Base-by-base conservation (phyloP, 495 filamentous ascomycete species). In the Penicillium daleae region DNA sequence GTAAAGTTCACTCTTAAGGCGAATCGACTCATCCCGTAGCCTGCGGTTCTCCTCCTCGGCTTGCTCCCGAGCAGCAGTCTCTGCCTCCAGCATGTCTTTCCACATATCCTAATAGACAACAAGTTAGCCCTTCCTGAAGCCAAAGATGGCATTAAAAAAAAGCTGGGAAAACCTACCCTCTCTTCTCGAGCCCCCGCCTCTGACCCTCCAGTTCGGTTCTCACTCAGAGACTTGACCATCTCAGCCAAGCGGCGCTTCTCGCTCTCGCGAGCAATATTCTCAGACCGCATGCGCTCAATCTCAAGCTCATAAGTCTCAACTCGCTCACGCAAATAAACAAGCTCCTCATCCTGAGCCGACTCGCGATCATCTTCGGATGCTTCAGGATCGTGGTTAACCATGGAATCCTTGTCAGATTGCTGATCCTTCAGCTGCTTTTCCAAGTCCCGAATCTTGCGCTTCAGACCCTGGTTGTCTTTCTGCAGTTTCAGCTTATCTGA, bases 1-100 rank as follows among this genome's bases (percentile, higher is more conserved):
- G 55, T 73, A 80, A 39, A 82, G 86, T 54, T 93, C 90, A 57
- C 84, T 88, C 72, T 86, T 89, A 12, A 96, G 71, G 7, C 88
- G 86, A 67, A 89, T 86, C 2, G 95, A 78, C 70, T 98, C 95
- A 50, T 97, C 94, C 15, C 92, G 87, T 19, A 97, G 85, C 68
- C 83, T 87, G 55, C 88, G 87, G 61, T 93, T 93, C 57, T 97
- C 93, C 31, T 94, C 90, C 54, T 97, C 92, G 21, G 90, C 85
- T 73, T 97, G 92, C 74, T 97, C 95, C 40, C 95, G 86, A 56
- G 93, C 86, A 1, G 91, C 87, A 6, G 91, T 94, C 73, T 98
- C 95, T 49, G 93, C 90, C 66, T 97, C 92, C n/a, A 97, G 83
- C 66, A 97, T 86, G 69, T 99, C 94, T 71, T 94, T 95, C 89